Evolutionary conservation across 768 basidiomycete genomes (phyloP), one percentile per base, ranked within the genome.

Genomic region (Auricularia sp.): DNA sequence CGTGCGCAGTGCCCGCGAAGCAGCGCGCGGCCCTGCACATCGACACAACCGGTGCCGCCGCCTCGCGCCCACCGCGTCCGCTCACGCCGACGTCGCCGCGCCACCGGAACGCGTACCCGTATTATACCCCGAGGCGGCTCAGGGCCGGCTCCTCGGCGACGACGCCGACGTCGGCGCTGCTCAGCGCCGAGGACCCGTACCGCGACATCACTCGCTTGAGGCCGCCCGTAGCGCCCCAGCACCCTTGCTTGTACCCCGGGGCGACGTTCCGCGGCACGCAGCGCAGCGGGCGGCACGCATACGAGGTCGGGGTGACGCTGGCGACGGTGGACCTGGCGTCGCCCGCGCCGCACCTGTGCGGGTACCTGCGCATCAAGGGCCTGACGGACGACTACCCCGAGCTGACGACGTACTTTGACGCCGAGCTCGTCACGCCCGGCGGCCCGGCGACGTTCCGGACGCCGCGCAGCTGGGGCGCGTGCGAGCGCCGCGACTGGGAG

Each of bases 401-500:
- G 74, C 83, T 98, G 51, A 97, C 94, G 4, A 98, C 95, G 2
- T 97, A 93, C 72, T 98, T 98, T 74, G 92, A 94, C 71, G 95
- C 94, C 60, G 93, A 98, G 74, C 93, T 98, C 67, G 95, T 98
- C 68, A 59, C 56, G 14, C 29, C 56, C 8, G 29, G 23, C 5
- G 94, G 94, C 18, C 85, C 81, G 66, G 85, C 90, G 23, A 87
- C 93, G 10, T 98, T 98, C 74, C 74, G 93, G 70, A 98, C 96
- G 3, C 56, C 56, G 3, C 81, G 85, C 70, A 87, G 89, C 66
- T 94, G 90, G 88, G 93, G 93, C 2, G 94, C 96, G 3, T 88
- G 83, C 23, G 92, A 95, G 73, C 83, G 87, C 66, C 91, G 95
- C 70, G 96, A 98, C 73, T 82, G 95, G 79, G 84, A 91, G 18